Conservation (phyloP, 495 filamentous ascomycete species). For the Annulohypoxylon moriforme region DNA sequence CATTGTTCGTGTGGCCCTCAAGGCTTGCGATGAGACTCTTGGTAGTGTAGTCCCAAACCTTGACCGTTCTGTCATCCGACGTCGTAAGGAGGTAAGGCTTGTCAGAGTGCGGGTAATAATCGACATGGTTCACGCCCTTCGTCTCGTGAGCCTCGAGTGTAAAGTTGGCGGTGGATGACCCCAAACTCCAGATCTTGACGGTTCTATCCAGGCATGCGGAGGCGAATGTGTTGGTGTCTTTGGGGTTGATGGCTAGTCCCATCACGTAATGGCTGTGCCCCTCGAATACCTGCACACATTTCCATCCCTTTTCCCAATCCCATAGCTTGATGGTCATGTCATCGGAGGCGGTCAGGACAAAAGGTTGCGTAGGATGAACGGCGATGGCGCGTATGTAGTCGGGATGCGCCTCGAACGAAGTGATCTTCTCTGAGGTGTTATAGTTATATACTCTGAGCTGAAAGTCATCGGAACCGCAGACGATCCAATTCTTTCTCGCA, state of each 20-base stretch:
- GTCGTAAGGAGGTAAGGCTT: conserved; percentile 98
- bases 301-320: conserved; percentile 99
- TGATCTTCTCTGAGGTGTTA: conserved; percentile 99
- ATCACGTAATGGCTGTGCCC: conserved; percentile 99
- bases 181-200: conserved; percentile 98
- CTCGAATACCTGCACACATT: conserved; percentile 97
- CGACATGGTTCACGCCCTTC: conserved; percentile 97
- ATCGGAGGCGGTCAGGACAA: conserved; percentile 96
- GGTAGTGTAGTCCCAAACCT: conserved; percentile 99
- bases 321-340: conserved; percentile 99
- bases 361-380: conserved; percentile 96
- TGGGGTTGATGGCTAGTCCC: conserved; percentile 99
- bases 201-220: conserved; percentile 96
- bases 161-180: conserved; percentile 89
- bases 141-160: conserved; percentile 97
- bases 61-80: conserved; percentile 91
- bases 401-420: conserved; percentile 96
- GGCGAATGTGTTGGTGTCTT: conserved; percentile 97
- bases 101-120: conserved; percentile 96
- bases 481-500: conserved; percentile 99
- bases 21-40: conserved; percentile 96
- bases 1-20: conserved; percentile 97
- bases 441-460: conserved; percentile 95
- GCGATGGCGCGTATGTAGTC: conserved; percentile 98
- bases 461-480: conserved; percentile 98